Conservation (phyloP, 805 yeast species). For the Suhomyces pyralidae region DNA sequence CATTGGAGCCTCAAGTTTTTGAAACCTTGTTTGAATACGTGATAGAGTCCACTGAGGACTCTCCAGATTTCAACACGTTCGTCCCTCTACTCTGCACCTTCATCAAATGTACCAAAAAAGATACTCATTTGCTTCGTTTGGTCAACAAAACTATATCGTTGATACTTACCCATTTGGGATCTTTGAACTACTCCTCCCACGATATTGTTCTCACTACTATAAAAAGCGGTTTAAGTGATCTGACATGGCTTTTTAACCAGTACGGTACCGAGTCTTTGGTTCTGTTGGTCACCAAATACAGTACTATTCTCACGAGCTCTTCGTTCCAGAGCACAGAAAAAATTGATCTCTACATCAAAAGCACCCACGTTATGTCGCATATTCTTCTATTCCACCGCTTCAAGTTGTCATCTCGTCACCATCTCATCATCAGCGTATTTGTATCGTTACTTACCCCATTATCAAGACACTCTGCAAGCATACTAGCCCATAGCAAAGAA, state of each 20-base stretch:
- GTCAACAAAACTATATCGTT: background rate
- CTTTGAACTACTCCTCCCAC: background rate
- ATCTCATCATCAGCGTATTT: slow-evolving; percentile 52
- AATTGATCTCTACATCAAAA: slow-evolving; percentile 31
- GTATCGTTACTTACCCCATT: slow-evolving; percentile 51
- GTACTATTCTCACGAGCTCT: slow-evolving; percentile 7
- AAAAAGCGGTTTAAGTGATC: slow-evolving; percentile 44
- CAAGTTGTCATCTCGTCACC: slow-evolving; percentile 70
- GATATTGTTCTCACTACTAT: slow-evolving; percentile 21
- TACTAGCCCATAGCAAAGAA: slow-evolving; percentile 18
- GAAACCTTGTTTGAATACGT: slow-evolving; percentile 12
- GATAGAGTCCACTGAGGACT: slow-evolving; percentile 14
- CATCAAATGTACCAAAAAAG: slow-evolving; percentile 12
- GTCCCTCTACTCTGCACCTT: slow-evolving; percentile 14
- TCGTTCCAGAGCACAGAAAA: slow-evolving; percentile 1
- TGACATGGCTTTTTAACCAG: slow-evolving; percentile 61
- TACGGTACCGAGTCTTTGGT: slow-evolving; percentile 59
- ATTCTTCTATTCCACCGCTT: slow-evolving; percentile 66
- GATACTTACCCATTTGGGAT: background rate
- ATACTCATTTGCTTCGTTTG: background rate
- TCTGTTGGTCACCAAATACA: slow-evolving; percentile 31
- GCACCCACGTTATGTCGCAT: slow-evolving; percentile 54
- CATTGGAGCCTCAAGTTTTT: slow-evolving; percentile 8
- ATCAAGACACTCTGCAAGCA: slow-evolving; percentile 15
- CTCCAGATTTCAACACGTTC: background rate